A percentile compares a stretch with the other conserved stretches of the same genome.
These are phyloP conservation scores for Chenopodium berlandieri DNA, from an alignment of 148 eudicot genomes.

Conservation along the genomic window DNA sequence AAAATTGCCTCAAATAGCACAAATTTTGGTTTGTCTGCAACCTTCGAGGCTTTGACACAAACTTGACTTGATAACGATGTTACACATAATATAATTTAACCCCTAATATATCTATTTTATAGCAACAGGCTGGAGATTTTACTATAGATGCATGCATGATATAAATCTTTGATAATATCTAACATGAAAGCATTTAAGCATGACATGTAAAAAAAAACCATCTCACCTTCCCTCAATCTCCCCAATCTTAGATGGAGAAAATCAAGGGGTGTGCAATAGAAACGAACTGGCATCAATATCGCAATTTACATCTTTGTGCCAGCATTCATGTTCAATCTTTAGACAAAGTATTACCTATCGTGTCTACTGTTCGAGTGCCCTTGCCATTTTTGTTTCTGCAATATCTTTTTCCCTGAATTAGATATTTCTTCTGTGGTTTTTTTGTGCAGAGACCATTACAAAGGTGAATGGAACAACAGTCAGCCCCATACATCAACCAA, in stretches of 20 bases:
- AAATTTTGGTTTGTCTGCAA: not conserved
- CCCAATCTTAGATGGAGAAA: not conserved
- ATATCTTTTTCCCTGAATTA: not conserved
- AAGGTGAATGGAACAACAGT: conserved; percentile 73
- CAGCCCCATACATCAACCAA: conserved; percentile 65
- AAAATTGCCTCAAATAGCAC: not conserved
- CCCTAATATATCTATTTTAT: not conserved
- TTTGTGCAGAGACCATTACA: conserved; percentile 58
- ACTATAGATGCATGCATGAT: not conserved
- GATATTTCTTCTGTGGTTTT: not conserved
- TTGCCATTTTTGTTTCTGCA: not conserved
- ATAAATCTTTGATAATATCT: not conserved
- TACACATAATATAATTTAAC: not conserved
- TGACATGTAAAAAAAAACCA: not conserved
- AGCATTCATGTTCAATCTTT: conserved; percentile 1
- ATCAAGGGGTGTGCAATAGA: not conserved
- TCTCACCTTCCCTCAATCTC: not conserved
- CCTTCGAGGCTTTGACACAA: not conserved
- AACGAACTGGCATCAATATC: not conserved
- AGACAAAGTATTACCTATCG: not conserved
- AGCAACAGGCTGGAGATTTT: not conserved
- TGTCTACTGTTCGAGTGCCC: not conserved
- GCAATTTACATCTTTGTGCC: conserved; percentile 1
- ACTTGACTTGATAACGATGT: not conserved
- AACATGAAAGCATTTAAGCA: not conserved